These are phyloP conservation scores for Candida ovalis DNA, from an alignment of 805 yeast genomes.

Conservation along the genomic window DNA sequence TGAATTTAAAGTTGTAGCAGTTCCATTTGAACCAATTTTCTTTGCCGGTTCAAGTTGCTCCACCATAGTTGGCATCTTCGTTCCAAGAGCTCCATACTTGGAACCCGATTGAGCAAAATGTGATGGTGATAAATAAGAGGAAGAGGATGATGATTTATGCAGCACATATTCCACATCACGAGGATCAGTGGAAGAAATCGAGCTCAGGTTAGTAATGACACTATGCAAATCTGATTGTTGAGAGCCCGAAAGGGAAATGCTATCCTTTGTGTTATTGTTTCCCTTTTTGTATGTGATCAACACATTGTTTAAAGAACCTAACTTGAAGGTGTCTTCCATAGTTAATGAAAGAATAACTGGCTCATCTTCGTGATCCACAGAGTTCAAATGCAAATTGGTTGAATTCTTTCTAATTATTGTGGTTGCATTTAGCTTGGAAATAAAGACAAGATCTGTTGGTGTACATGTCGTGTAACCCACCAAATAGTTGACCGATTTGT, in stretches of 20 bases:
- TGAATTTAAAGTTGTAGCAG: background rate
- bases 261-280: slow-evolving; percentile 9
- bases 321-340: slow-evolving; percentile 3
- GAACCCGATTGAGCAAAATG: background rate
- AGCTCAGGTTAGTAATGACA: slow-evolving; percentile 8
- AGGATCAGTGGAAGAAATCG: background rate
- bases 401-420: slow-evolving; percentile 17
- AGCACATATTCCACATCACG: background rate
- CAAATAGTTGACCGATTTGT: slow-evolving; percentile 9
- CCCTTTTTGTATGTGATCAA: slow-evolving; percentile 1
- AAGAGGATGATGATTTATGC: background rate
- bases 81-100: background rate
- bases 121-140: no score
- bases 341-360: slow-evolving; percentile 8
- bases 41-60: background rate
- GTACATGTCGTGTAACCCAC: slow-evolving; percentile 10
- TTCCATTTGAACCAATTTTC: background rate
- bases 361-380: slow-evolving; percentile 6
- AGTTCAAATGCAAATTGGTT: slow-evolving; percentile 17
- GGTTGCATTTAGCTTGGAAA: slow-evolving; percentile 13
- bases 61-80: background rate
- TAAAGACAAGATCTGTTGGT: slow-evolving; percentile 13
- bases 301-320: slow-evolving; percentile 9
- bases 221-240: slow-evolving; percentile 22
- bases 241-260: slow-evolving; percentile 23